Conservation (phyloP, 108 stramenopile species). For the Schizochytrium sp. region DNA sequence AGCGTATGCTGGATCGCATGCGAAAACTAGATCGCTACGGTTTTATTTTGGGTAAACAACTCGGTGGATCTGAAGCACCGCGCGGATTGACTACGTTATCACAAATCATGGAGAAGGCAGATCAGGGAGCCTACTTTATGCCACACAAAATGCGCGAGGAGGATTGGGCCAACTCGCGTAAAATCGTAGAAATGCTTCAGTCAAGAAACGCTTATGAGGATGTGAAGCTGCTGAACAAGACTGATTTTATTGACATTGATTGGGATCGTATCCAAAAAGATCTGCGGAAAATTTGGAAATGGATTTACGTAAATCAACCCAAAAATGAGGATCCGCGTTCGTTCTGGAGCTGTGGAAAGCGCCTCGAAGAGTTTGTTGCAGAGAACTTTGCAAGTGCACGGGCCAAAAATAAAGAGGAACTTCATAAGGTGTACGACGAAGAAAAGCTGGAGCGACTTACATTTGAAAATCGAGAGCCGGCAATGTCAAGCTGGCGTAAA, state of each 20-base stretch:
- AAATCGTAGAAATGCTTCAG: not conserved
- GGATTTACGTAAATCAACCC: not conserved
- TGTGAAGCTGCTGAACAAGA: not conserved
- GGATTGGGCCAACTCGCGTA: slow-evolving; percentile 7
- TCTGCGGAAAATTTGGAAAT: not conserved
- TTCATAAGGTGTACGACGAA: slow-evolving; percentile 31
- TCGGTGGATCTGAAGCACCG: not conserved
- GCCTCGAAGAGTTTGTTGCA: not conserved
- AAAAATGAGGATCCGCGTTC: slow-evolving; percentile 26
- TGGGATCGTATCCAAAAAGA: slow-evolving; percentile 18
- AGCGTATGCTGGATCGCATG: slow-evolving; percentile 15
- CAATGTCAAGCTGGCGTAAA: slow-evolving; percentile 48
- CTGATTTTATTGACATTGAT: slow-evolving; percentile 45
- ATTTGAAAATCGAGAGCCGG: slow-evolving; percentile 40
- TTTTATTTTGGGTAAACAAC: not conserved
- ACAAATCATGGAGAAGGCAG: slow-evolving; percentile 6
- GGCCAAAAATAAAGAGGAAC: slow-evolving; percentile 36
- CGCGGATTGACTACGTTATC: slow-evolving; percentile 9
- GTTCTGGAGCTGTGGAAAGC: not conserved
- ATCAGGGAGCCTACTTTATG: not conserved
- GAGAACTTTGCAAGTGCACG: slow-evolving; percentile 14
- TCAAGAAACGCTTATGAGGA: not conserved
- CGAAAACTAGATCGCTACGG: slow-evolving; percentile 32
- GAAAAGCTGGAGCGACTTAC: slow-evolving; percentile 52
- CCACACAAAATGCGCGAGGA: slow-evolving; percentile 10